These are phyloP conservation scores for Castanopsis chinensis DNA, from an alignment of 306 rosid species.

Conservation along the genomic window DNA sequence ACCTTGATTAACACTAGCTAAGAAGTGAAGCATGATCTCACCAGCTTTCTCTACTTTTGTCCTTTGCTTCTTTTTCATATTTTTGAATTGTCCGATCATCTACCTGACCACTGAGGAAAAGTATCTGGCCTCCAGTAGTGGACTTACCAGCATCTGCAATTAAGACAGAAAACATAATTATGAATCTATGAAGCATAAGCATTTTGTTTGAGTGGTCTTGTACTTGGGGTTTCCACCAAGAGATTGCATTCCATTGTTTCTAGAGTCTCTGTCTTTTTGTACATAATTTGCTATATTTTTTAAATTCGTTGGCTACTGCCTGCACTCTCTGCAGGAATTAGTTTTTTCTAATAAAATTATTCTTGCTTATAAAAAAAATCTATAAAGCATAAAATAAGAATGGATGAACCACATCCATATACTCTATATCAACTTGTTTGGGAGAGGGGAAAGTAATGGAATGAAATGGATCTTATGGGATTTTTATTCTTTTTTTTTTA, in stretches of 20 bases:
- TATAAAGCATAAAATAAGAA: background rate
- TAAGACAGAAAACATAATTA: conserved; percentile 12
- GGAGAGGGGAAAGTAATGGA: no score
- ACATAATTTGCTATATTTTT: no score
- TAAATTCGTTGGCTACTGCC: no score
- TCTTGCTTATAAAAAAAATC: background rate
- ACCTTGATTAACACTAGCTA: conserved; percentile 7
- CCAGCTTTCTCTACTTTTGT: conserved; percentile 99
- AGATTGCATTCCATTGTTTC: no score
- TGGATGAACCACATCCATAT: background rate
- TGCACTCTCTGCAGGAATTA: no score
- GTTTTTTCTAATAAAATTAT: no score
- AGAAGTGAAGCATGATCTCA: conserved; percentile 37
- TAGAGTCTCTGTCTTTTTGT: no score
- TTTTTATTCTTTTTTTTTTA: no score
- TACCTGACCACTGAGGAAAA: conserved; percentile 94
- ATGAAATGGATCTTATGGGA: no score
- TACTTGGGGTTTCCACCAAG: no score
- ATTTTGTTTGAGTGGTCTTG: no score
- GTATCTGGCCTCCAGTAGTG: conserved; percentile 97
- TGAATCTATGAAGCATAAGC: background rate
- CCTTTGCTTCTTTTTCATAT: conserved; percentile 98
- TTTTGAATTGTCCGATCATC: conserved; percentile 97
- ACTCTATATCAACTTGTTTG: background rate
- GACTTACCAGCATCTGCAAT: conserved; percentile 95